A percentile compares a stretch with the other conserved stretches of the same genome.
Evolutionary conservation across 805 yeast genomes (phyloP).

Genomic region (Cyberlindnera sargentensis): DNA sequence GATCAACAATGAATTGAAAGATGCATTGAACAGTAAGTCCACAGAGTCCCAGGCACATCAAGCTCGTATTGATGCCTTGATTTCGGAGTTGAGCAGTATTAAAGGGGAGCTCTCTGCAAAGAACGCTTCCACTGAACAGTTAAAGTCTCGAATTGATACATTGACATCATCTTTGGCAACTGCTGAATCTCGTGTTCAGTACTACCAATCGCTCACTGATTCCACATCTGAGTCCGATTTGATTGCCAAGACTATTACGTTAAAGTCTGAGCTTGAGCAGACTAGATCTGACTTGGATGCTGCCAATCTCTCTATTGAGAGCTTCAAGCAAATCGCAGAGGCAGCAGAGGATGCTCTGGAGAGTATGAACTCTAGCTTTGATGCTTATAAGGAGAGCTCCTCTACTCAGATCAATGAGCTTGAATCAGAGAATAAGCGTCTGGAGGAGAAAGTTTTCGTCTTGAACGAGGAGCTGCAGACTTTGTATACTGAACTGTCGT

Average conservation of each 20-base stretch:
- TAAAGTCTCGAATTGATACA: conserved; percentile 31
- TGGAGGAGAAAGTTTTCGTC: conserved; percentile 18
- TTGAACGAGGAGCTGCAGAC: conserved; percentile 26
- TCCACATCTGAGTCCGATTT: conserved; percentile 21
- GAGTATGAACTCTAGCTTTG: conserved; percentile 48
- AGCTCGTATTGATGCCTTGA: conserved; percentile 52
- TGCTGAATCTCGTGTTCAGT: conserved; percentile 24
- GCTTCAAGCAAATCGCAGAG: conserved; percentile 53
- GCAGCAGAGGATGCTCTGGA: conserved; percentile 62
- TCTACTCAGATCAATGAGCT: conserved; percentile 13
- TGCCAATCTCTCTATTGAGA: conserved; percentile 51
- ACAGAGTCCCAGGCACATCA: conserved; percentile 48
- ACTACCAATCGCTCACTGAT: conserved; percentile 23
- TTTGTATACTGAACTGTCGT: conserved; percentile 26
- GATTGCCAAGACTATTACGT: conserved; percentile 25
- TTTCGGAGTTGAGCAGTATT: conserved; percentile 35
- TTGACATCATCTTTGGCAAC: conserved; percentile 26
- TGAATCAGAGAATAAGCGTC: conserved; percentile 15
- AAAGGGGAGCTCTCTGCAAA: conserved; percentile 38
- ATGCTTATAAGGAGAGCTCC: conserved; percentile 29
- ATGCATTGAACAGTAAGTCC: conserved; percentile 47
- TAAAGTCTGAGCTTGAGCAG: conserved; percentile 35
- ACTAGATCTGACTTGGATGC: conserved; percentile 48
- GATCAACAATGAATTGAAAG: conserved; percentile 44
- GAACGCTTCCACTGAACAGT: conserved; percentile 30